phyloP scores from a whole-genome alignment of 106 monocot species.

The Allium sativum region DNA sequence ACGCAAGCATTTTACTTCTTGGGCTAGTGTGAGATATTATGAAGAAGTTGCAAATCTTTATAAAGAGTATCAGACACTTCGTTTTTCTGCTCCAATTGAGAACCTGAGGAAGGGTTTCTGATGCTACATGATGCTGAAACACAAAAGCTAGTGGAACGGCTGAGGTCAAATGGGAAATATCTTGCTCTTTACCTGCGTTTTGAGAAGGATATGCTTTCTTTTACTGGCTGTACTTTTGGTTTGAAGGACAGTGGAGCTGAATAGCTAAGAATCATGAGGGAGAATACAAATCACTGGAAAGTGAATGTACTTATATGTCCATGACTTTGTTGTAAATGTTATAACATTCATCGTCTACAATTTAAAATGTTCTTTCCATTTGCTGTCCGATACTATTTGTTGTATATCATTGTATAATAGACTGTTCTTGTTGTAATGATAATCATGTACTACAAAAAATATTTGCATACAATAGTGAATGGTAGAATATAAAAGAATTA shows the following conservation, averaged over 20 bases:
- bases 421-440: too few relatives aligned
- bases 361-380: too few relatives aligned
- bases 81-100: slow-evolving; percentile 75
- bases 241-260: slow-evolving; percentile 64
- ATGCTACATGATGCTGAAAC: slow-evolving; percentile 68
- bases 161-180: slow-evolving; percentile 55
- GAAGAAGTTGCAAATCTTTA: slow-evolving; percentile 51
- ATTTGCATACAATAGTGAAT: too few relatives aligned
- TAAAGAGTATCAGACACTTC: slow-evolving; percentile 69
- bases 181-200: slow-evolving; percentile 89
- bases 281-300: too few relatives aligned
- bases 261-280: slow-evolving; percentile 75
- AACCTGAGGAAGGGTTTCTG: slow-evolving; percentile 86
- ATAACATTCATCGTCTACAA: too few relatives aligned
- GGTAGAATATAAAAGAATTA: too few relatives aligned
- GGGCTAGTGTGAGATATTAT: slow-evolving; percentile 73
- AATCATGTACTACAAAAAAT: too few relatives aligned
- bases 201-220: slow-evolving; percentile 97
- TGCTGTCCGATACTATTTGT: too few relatives aligned
- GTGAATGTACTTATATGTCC: too few relatives aligned
- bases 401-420: too few relatives aligned
- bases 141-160: slow-evolving; percentile 91
- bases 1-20: slow-evolving; percentile 88
- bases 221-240: slow-evolving; percentile 89
- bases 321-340: too few relatives aligned